Percentiles rank a stretch among this genome's conserved stretches.
Evolutionary conservation across 495 filamentous ascomycete species (phyloP).

Genomic region (Niebla homalea): DNA sequence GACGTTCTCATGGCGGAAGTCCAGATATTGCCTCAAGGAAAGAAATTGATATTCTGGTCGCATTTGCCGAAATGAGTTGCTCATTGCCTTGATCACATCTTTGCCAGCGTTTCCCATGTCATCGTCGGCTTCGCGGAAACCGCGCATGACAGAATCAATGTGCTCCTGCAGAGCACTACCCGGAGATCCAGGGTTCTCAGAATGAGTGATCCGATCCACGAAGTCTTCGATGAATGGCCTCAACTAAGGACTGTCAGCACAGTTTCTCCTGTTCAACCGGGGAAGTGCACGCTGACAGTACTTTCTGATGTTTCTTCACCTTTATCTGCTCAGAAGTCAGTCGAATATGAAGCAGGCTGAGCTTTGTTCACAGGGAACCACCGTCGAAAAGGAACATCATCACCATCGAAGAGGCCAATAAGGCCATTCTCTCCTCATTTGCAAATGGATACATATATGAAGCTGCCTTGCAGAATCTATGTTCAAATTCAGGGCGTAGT

Average conservation of each 20-base stretch:
- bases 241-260: not conserved
- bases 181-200: not conserved
- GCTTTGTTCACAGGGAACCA: not conserved
- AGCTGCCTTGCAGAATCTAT: not conserved
- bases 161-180: not conserved
- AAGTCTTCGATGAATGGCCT: not conserved
- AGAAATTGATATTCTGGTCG: not conserved
- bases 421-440: not conserved
- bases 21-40: not conserved
- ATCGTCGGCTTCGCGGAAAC: not conserved
- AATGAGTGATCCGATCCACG: not conserved
- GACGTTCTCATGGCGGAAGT: constrained; percentile 3
- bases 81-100: constrained; percentile 1
- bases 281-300: not conserved
- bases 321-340: constrained; percentile 4
- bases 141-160: not conserved
- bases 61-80: not conserved
- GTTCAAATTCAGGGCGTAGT: constrained; percentile 1
- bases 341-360: not conserved
- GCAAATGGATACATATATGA: constrained; percentile 7
- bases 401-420: constrained; percentile 6
- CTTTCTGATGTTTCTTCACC: constrained; percentile 5
- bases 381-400: constrained; percentile 9
- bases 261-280: not conserved
- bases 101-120: not conserved